Conservation (phyloP, 805 yeast species). For the Nakazawaea peltata region DNA sequence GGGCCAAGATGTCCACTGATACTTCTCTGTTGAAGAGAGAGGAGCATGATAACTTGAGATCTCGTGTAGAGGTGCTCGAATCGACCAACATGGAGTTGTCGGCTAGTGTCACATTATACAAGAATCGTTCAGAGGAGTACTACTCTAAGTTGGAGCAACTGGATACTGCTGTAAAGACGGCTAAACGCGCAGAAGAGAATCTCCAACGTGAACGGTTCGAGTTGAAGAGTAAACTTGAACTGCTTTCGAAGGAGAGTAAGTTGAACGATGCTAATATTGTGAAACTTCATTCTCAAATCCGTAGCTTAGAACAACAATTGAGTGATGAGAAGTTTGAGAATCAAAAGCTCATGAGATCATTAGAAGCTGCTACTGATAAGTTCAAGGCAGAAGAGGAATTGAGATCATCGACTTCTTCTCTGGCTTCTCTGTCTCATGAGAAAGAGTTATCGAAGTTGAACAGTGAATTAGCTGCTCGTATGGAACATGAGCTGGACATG, state of each 20-base stretch:
- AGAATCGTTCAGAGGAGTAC: conserved; percentile 66
- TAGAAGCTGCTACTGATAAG: conserved; percentile 42
- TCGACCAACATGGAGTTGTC: conserved; percentile 49
- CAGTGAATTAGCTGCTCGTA: conserved; percentile 41
- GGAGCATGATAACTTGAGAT: conserved; percentile 35
- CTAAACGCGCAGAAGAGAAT: conserved; percentile 52
- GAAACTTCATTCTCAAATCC: conserved; percentile 40
- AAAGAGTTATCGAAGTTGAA: conserved; percentile 47
- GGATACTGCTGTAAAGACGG: conserved; percentile 60
- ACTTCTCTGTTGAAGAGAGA: conserved; percentile 22
- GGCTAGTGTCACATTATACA: conserved; percentile 52
- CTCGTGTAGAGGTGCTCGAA: conserved; percentile 48
- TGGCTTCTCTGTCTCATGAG: conserved; percentile 23
- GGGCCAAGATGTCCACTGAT: conserved; percentile 20
- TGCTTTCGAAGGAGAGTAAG: conserved; percentile 44
- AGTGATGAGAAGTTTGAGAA: conserved; percentile 52
- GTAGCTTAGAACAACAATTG: conserved; percentile 45
- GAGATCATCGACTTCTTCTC: conserved; percentile 23
- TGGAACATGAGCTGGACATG: conserved; percentile 59
- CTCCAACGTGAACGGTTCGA: conserved; percentile 47
- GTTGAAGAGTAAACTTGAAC: conserved; percentile 34
- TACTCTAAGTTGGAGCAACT: conserved; percentile 68
- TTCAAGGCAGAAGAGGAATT: conserved; percentile 34
- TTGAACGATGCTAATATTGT: conserved; percentile 45
- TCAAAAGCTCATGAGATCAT: conserved; percentile 37